These are phyloP conservation scores for Chytriomyces sp. DNA, from an alignment of 192 early-diverging fungal genomes.

Conservation along the genomic window DNA sequence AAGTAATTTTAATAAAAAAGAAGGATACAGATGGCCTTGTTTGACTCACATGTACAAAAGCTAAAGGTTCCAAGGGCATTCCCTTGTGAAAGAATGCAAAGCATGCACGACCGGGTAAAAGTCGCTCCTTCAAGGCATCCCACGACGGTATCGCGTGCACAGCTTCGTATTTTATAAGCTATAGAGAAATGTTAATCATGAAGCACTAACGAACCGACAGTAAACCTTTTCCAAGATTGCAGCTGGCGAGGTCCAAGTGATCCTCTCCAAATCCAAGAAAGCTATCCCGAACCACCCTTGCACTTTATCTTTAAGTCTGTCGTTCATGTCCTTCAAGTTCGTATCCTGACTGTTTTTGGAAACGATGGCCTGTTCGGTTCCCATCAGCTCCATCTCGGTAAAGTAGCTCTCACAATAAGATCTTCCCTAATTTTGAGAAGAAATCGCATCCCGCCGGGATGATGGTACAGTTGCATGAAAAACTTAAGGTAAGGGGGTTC, in stretches of 20 bases:
- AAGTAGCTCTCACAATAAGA: constrained; percentile 56
- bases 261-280: constrained; percentile 73
- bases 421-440: constrained; percentile 77
- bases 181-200: neutral
- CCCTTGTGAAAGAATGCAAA: constrained; percentile 83
- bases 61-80: constrained; percentile 77
- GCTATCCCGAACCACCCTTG: constrained; percentile 75
- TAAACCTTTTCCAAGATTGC: constrained; percentile 78
- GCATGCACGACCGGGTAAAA: constrained; percentile 72
- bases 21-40: neutral
- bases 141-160: constrained; percentile 85
- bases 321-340: constrained; percentile 60
- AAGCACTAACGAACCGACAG: neutral
- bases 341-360: constrained; percentile 44
- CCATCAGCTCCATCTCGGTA: neutral
- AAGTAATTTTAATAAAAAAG: constrained; percentile 21
- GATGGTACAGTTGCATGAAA: constrained; percentile 73
- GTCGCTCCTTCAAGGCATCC: constrained; percentile 78
- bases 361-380: no score
- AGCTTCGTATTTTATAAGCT: constrained; percentile 83
- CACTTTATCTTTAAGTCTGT: constrained; percentile 66
- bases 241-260: constrained; percentile 85
- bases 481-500: constrained; percentile 72
- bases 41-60: constrained; percentile 76
- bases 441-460: constrained; percentile 81